Conservation (phyloP, 139 green algal species). For the Nannochloris sp. region DNA sequence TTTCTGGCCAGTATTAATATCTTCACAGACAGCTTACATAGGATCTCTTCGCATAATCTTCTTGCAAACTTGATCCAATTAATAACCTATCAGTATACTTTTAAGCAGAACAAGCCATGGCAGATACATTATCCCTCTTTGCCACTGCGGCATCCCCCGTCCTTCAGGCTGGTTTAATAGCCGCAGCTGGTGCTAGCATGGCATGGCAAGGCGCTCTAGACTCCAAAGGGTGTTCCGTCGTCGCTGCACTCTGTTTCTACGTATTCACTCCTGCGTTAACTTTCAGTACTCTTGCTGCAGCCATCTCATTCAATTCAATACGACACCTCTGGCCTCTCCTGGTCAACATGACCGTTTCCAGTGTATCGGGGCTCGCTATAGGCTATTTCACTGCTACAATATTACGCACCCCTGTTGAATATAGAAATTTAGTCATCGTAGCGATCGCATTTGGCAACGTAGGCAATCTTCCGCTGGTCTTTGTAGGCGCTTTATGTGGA, state of each 20-base stretch:
- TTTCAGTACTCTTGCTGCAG: conserved; percentile 12
- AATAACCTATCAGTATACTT: too few species aligned
- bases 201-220: conserved; percentile 9
- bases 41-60: too few species aligned
- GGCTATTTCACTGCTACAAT: conserved; percentile 1
- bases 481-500: conserved; percentile 22
- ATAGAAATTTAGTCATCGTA: neutral
- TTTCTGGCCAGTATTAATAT: too few species aligned
- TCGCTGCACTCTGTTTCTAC: conserved; percentile 14
- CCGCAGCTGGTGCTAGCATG: neutral
- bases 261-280: conserved; percentile 18
- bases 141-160: conserved; percentile 13
- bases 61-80: too few species aligned
- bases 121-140: neutral
- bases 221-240: neutral
- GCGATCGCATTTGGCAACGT: conserved; percentile 20
- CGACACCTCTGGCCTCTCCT: conserved; percentile 25
- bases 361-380: conserved; percentile 5
- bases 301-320: conserved; percentile 10
- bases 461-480: conserved; percentile 25
- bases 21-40: too few species aligned
- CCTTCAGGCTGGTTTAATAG: conserved; percentile 10
- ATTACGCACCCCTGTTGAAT: neutral
- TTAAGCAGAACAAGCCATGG: too few species aligned
- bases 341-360: conserved; percentile 17